Base-by-base conservation (phyloP, 768 basidiomycete species). In the Gelatoporia subvermispora region DNA sequence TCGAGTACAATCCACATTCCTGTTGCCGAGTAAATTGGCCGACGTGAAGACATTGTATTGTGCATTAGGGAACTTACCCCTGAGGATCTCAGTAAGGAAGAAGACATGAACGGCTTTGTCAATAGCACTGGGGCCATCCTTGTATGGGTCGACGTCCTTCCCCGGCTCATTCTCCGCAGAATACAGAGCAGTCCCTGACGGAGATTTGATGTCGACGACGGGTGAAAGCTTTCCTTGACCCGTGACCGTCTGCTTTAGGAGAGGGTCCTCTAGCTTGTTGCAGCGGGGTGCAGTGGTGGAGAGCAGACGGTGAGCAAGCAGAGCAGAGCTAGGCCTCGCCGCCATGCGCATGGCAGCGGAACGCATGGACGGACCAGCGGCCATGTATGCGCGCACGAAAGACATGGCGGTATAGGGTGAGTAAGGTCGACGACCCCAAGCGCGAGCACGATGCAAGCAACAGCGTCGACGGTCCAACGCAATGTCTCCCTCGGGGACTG, bases 1-100 rank as follows among this genome's bases (percentile, higher is more conserved):
- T 92, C 90, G 50, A 90, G 48, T 23, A 98, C 94, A 62, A 99
- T 85, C 91, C 94, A 96, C 92, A 97, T 94, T 61, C 95, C 95
- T 98, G 58, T 5, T 44, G 34, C 21, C 34, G 28, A 24, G 36
- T n/a, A 41, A 13, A 31, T 31, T 13, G 13, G 28, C 28, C 28
- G 5, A 31, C 13, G 13, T 31, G 13, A 31, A 31, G 28, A 5
- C 7, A 31, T 31, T 43, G 55, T 54, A 40, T 62, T 56, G 28
- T 60, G 21, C 37, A 46, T 42, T 23, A 9, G 4, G 8, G 23
- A 34, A 68, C 82, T 49, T 59, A 93, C 95, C 95, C 78, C 95
- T 76, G 63, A 95, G 71, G 59, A 99, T 96, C 71, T 99, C 96
- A 50, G 95, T 97, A 67, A 99, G 93, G 81, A 99, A 98, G 79